Base-by-base conservation (phyloP, 768 basidiomycete species). In the Mycena chlorophos region DNA sequence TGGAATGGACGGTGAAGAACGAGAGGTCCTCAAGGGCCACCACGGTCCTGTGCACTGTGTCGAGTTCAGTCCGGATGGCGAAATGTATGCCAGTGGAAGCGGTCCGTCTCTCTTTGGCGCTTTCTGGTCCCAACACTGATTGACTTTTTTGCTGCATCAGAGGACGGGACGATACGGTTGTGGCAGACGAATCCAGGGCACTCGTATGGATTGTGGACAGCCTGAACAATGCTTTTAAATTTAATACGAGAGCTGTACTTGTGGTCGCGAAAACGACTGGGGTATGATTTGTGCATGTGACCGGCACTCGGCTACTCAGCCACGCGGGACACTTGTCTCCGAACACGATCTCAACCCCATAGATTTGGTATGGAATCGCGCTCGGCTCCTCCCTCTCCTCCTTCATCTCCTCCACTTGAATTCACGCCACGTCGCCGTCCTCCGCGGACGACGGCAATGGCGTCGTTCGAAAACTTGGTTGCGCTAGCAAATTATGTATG, bases 161-260 rank as follows among this genome's bases (percentile, higher is more conserved):
- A 91, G 87, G 89, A 90, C 68, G 88, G 89, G 40, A 98, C 96
- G 4, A 96, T 98, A 66, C 86, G 96, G 42, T 75, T 98, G 52
- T 98, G 95, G 95, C 96, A 97, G 74, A 96, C 91, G n/a, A 92
- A 85, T 8, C 94, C 94, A 10, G 89, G 91, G 12, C 96, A 91
- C 71, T 80, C 83, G 6, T 98, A 98, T 65, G 96, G 96, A 45
- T 76, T 97, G 58, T 98, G 90, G 90, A 87, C 89, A 72, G 88
- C 88, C 22, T 60, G 48, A 34, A 34, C 17, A 8, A 20, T 14
- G 40, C 40, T 19, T 20, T 34, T 14, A 14, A 42, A 42, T 19
- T n/a, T n/a, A n/a, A n/a, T n/a, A n/a, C n/a, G n/a, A n/a, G n/a
- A n/a, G n/a, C n/a, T n/a, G n/a, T n/a, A n/a, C n/a, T n/a, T n/a